A percentile compares a stretch with the other conserved stretches of the same genome.
Evolutionary conservation across 1,284 basidiomycete species (phyloP).

Genomic region (Rhodotorula sp.): DNA sequence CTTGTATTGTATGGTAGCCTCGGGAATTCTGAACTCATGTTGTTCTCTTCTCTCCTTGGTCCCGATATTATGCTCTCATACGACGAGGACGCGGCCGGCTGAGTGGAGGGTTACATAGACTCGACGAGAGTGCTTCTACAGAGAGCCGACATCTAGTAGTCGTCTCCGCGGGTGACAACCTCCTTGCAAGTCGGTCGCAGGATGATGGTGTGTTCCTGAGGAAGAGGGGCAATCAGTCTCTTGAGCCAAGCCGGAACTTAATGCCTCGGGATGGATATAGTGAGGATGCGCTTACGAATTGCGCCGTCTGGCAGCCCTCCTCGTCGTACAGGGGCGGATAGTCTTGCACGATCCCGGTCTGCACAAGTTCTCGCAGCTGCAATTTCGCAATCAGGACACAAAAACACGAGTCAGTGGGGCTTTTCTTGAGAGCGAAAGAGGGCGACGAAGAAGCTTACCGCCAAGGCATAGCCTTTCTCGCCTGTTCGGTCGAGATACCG

Average conservation of each 20-base stretch:
- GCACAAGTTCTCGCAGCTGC: conserved; percentile 85
- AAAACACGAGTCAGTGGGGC: not conserved
- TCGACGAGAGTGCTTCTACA: too few species aligned
- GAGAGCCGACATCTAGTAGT: conserved; percentile 20
- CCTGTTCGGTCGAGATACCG: conserved; percentile 89
- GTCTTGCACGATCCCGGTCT: conserved; percentile 82
- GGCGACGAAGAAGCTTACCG: conserved; percentile 57
- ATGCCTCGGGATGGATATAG: too few species aligned
- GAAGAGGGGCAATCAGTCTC: not conserved
- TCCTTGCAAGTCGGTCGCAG: conserved; percentile 90
- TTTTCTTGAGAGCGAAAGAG: conserved; percentile 4
- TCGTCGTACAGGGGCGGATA: conserved; percentile 90
- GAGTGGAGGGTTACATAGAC: too few species aligned
- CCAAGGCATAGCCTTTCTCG: conserved; percentile 93
- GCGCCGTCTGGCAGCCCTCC: conserved; percentile 80
- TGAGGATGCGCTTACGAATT: conserved; percentile 65
- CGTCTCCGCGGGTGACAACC: conserved; percentile 78
- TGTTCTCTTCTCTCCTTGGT: too few species aligned
- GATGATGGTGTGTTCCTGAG: conserved; percentile 80
- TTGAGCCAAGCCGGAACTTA: not conserved
- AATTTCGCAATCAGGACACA: too few species aligned
- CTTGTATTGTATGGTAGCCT: too few species aligned
- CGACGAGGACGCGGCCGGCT: too few species aligned
- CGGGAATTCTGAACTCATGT: too few species aligned
- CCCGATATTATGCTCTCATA: too few species aligned